phyloP scores from a whole-genome alignment of 2,329 filamentous ascomycete genomes.

The Fusarium ramigenum region DNA sequence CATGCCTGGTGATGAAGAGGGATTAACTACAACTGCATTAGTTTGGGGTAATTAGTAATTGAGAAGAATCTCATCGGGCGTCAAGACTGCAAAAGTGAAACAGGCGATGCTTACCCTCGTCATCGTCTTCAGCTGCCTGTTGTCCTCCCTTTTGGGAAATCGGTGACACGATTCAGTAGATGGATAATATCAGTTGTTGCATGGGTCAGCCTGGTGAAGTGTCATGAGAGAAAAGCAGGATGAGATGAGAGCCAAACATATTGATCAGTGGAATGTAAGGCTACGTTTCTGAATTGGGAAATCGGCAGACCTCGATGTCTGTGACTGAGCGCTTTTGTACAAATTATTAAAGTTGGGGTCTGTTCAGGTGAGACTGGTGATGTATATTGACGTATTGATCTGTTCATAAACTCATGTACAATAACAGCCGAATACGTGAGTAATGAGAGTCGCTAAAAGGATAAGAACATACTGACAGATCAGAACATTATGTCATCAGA shows the following conservation, averaged over 20 bases:
- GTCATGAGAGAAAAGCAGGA: not conserved
- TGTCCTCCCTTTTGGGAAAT: not conserved
- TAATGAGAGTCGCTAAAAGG: not conserved
- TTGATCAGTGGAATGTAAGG: not conserved
- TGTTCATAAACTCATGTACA: not conserved
- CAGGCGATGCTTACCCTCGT: not conserved
- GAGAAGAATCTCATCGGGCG: not conserved
- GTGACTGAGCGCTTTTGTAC: no score
- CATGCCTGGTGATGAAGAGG: not conserved
- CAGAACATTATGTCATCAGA: not conserved
- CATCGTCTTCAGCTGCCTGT: not conserved
- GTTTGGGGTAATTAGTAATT: not conserved
- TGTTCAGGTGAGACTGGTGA: not conserved
- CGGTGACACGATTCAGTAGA: not conserved
- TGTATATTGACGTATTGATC: not conserved
- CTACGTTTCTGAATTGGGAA: not conserved
- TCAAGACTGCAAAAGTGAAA: not conserved
- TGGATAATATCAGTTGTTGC: not conserved
- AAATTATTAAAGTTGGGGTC: not conserved
- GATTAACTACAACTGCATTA: not conserved
- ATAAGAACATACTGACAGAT: accelerated
- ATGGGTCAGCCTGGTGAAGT: not conserved
- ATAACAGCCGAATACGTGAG: not conserved
- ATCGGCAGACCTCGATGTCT: not conserved
- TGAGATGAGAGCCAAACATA: not conserved